Base-by-base conservation (phyloP, 371 early-diverging fungal genomes). In the Chytridiales sp. region DNA sequence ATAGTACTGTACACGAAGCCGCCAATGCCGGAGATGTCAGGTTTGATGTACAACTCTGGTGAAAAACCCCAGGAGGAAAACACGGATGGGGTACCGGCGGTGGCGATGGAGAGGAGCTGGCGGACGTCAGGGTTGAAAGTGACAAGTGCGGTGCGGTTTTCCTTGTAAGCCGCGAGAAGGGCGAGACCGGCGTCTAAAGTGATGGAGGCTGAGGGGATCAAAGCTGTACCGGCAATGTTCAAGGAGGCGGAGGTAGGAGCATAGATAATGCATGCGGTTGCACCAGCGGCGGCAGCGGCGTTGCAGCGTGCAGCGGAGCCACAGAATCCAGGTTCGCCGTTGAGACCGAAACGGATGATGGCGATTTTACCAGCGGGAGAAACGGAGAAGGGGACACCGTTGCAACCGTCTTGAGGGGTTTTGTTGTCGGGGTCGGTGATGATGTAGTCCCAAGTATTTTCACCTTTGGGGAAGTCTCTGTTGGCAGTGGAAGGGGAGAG, bases 101-200 rank as follows among this genome's bases (percentile, higher is more conserved):
- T n/a, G n/a, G n/a, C n/a, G n/a, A n/a, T n/a, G 34, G 80, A 77
- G 19, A 70, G 4, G 75, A 74, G 11, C 64, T 58, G 13, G 69
- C 74, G n/a, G n/a, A n/a, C n/a, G 68, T 17, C 29, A 64, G 13
- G 6, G 56, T 56, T 24, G 56, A 62, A 55, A 17, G 29, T 26
- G n/a, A n/a, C n/a, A n/a, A n/a, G n/a, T n/a, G n/a, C n/a, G n/a
- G n/a, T n/a, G n/a, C n/a, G n/a, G 6, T 44, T 21, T 11, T 8
- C 74, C 3, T 75, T 68, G 38, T 80, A 62, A 3, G 82, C 52
- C 17, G 59, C 64, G 15, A 68, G 13, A 38, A 69, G 47, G 2
- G 43, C 38, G 9, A 13, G 35, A 26, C 54, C 66, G 24, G 49
- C 49, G 6, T 4, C 41, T 26, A 36, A 38, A 27, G 54, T 56